Evolutionary conservation across 2,329 filamentous ascomycete genomes (phyloP).

Genomic region (Venturia pyrina): DNA sequence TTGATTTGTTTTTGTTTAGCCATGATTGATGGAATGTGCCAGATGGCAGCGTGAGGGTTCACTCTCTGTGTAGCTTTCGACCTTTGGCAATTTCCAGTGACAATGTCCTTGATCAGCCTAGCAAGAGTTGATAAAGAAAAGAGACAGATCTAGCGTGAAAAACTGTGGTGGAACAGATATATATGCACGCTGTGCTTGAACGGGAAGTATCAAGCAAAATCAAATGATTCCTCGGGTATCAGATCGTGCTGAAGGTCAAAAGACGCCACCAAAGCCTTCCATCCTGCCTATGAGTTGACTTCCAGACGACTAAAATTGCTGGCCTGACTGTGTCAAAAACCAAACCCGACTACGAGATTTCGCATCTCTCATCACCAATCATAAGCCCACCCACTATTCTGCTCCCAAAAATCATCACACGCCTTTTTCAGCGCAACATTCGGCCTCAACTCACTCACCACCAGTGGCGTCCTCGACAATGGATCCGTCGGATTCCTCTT

Average conservation of each 20-base stretch:
- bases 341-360: too few relatives aligned
- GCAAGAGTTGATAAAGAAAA: too few relatives aligned
- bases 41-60: too few relatives aligned
- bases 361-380: slow-evolving; percentile 46
- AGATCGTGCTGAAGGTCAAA: not conserved
- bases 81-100: too few relatives aligned
- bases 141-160: too few relatives aligned
- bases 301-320: not conserved
- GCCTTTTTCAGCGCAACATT: slow-evolving; percentile 75
- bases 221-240: not conserved
- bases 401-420: slow-evolving; percentile 72
- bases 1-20: too few relatives aligned
- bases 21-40: too few relatives aligned
- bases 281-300: too few relatives aligned
- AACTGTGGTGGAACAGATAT: too few relatives aligned
- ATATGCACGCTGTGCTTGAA: not conserved
- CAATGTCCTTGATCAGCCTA: too few relatives aligned
- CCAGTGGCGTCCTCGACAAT: slow-evolving; percentile 67
- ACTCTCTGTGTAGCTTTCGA: too few relatives aligned
- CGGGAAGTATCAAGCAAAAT: not conserved
- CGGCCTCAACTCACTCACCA: slow-evolving; percentile 59
- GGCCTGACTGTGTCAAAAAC: not conserved
- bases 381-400: slow-evolving; percentile 78
- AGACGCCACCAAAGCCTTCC: not conserved
- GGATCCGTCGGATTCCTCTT: slow-evolving; percentile 68